A percentile compares a stretch with the other conserved stretches of the same genome.
phyloP scores from a whole-genome alignment of 2,329 filamentous ascomycete genomes.

The Aspergillus sp. region DNA sequence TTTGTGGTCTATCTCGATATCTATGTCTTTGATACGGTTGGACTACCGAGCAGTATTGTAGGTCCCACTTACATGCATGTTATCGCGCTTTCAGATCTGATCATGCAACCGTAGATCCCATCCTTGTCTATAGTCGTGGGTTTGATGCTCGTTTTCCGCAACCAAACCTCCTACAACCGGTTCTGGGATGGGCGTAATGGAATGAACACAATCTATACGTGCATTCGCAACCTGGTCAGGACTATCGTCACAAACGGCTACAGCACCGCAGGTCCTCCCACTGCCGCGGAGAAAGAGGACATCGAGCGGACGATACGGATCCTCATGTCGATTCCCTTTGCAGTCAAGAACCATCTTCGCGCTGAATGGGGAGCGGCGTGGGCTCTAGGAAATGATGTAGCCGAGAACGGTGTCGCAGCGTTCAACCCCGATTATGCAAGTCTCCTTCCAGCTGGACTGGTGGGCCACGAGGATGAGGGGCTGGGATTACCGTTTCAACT shows the following conservation, averaged over 20 bases:
- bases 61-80: constrained; percentile 15
- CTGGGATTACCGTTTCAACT: constrained; percentile 63
- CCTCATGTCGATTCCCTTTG: constrained; percentile 63
- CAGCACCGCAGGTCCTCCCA: constrained; percentile 33
- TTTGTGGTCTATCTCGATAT: constrained; percentile 61
- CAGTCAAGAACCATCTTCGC: constrained; percentile 65
- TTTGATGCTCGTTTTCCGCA: constrained; percentile 68
- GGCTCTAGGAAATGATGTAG: constrained; percentile 34
- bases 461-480: constrained; percentile 60
- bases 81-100: not conserved
- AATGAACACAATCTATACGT: constrained; percentile 59
- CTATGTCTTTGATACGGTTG: constrained; percentile 53
- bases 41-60: constrained; percentile 60
- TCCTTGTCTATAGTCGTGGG: constrained; percentile 66
- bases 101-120: constrained; percentile 49
- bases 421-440: constrained; percentile 53
- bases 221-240: constrained; percentile 60
- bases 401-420: constrained; percentile 31
- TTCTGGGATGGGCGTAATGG: constrained; percentile 64
- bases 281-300: constrained; percentile 53
- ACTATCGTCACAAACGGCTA: constrained; percentile 55
- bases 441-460: constrained; percentile 52
- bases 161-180: constrained; percentile 64
- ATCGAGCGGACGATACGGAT: constrained; percentile 61
- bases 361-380: constrained; percentile 60